These are phyloP conservation scores for Sugiyamaella sp. DNA, from an alignment of 1,139 yeast genomes.

Conservation along the genomic window DNA sequence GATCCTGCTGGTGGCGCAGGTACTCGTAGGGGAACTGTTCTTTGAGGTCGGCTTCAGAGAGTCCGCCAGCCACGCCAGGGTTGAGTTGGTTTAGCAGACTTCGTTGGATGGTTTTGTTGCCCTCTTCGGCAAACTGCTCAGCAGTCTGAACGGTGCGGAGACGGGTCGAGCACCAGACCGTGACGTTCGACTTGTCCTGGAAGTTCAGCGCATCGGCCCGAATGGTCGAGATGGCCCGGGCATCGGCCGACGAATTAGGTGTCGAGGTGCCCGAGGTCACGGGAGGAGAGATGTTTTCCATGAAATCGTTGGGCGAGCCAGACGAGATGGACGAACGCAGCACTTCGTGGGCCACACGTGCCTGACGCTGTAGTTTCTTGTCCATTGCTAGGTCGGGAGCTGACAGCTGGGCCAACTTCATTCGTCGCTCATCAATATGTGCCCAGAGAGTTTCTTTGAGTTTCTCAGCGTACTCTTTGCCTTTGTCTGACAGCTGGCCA, in stretches of 20 bases:
- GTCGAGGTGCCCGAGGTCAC: slow-evolving; percentile 35
- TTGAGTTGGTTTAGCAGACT: slow-evolving; percentile 84
- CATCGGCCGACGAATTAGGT: slow-evolving; percentile 34
- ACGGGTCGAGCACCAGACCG: slow-evolving; percentile 93
- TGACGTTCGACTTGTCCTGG: slow-evolving; percentile 33
- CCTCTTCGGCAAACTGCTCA: slow-evolving; percentile 59
- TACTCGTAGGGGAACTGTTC: slow-evolving; percentile 69
- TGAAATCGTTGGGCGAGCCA: slow-evolving; percentile 19
- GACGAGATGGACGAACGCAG: slow-evolving; percentile 17
- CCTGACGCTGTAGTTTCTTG: slow-evolving; percentile 20
- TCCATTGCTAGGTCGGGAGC: slow-evolving; percentile 14
- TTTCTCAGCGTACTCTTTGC: slow-evolving; percentile 44
- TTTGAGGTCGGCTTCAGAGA: slow-evolving; percentile 62
- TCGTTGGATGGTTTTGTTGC: slow-evolving; percentile 68
- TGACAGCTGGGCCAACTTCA: slow-evolving; percentile 15
- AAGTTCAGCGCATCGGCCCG: slow-evolving; percentile 33
- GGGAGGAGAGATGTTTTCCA: slow-evolving; percentile 30
- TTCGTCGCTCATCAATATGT: slow-evolving; percentile 41
- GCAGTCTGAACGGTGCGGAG: slow-evolving; percentile 83
- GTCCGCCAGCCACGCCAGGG: slow-evolving; percentile 84
- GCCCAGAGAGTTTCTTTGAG: slow-evolving; percentile 47
- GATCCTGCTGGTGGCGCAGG: slow-evolving; percentile 67
- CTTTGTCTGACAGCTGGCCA: slow-evolving; percentile 43
- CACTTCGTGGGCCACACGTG: slow-evolving; percentile 18
- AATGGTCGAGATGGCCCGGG: slow-evolving; percentile 34